Conservation (phyloP, 2,329 filamentous ascomycete species). For the Paecilomyces sp. region DNA sequence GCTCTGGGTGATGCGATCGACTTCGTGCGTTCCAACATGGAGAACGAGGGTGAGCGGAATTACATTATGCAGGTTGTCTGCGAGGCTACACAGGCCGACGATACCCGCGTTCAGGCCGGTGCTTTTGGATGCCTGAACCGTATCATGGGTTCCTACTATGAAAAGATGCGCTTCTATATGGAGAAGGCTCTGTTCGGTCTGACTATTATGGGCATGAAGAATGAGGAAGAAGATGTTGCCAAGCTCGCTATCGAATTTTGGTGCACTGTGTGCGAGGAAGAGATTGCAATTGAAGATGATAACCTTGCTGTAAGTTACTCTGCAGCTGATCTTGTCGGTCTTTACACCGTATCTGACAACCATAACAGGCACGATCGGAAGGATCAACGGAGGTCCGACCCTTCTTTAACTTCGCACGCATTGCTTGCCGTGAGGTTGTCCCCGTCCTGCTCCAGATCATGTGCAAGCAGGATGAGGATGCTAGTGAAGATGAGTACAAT, state of each 20-base stretch:
- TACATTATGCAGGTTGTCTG: constrained; percentile 99
- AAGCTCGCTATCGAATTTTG: constrained; percentile 99
- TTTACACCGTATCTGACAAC: constrained; percentile 3
- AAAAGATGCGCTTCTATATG: constrained; percentile 99
- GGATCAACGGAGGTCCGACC: constrained; percentile 77
- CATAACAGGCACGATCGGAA: constrained; percentile 51
- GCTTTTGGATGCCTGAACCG: constrained; percentile 96
- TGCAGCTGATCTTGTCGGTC: constrained; percentile 20
- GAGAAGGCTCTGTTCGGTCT: constrained; percentile 97
- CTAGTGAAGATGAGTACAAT: constrained; percentile 95
- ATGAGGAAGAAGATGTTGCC: constrained; percentile 90
- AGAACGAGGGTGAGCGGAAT: constrained; percentile 97
- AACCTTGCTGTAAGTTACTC: constrained; percentile 62
- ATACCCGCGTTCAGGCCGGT: constrained; percentile 86
- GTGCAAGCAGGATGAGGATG: constrained; percentile 97
- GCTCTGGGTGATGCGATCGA: constrained; percentile 94
- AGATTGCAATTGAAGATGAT: constrained; percentile 96
- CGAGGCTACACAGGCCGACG: constrained; percentile 91
- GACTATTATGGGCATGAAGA: constrained; percentile 98
- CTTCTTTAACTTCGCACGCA: constrained; percentile 91
- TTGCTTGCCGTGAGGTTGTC: constrained; percentile 89
- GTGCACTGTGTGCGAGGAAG: constrained; percentile 99
- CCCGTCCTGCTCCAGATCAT: constrained; percentile 83
- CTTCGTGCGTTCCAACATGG: constrained; percentile 97
- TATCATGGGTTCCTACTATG: constrained; percentile 98